Base-by-base conservation (phyloP, 148 eudicot genomes). In the Chenopodium quinoa region DNA sequence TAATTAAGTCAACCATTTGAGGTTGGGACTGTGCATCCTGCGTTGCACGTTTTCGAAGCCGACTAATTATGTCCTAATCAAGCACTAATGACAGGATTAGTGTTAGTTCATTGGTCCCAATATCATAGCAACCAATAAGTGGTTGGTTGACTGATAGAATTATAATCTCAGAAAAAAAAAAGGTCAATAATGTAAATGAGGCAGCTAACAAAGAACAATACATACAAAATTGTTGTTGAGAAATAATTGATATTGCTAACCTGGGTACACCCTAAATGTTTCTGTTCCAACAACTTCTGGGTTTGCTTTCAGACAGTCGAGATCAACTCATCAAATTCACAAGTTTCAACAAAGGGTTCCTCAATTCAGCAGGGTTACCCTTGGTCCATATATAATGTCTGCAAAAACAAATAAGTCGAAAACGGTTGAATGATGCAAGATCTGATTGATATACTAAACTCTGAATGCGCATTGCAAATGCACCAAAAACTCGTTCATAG, bases 11-110 rank as follows among this genome's bases (percentile, higher is more conserved):
- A 66, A 66, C 66, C 27, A 50, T 23, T 29, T 73, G 19, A 31
- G 75, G 31, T 47, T 47, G 25, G 84, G 46, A 69, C 40, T 76
- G 60, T 68, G 46, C 46, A 82, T 68, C 70, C 69, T 82, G 76
- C 54, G 6, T 32, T 1, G 80, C 80, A 77, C 80, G 80, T 77
- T 11, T 62, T 78, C 23, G 69, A 82, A 71, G 71, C 44, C 58
- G 75, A 82, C 54, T 54, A 73, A n/a, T 76, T 52, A 75, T 56
- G 76, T 68, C 44, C 75, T 76, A 77, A 82, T 58, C 31, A 70
- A 81, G 79, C 83, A 81, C 79, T 75, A 79, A 50, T 10, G 31
- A 34, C 48, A 77, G 25, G 25, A 79, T 34, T 27, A 79, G 44
- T 31, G 66, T 27, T 47, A n/a, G 37, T 64, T 78, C 31, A 78